phyloP scores from a whole-genome alignment of 2,329 filamentous ascomycete species.

The Blastomyces gilchristii region DNA sequence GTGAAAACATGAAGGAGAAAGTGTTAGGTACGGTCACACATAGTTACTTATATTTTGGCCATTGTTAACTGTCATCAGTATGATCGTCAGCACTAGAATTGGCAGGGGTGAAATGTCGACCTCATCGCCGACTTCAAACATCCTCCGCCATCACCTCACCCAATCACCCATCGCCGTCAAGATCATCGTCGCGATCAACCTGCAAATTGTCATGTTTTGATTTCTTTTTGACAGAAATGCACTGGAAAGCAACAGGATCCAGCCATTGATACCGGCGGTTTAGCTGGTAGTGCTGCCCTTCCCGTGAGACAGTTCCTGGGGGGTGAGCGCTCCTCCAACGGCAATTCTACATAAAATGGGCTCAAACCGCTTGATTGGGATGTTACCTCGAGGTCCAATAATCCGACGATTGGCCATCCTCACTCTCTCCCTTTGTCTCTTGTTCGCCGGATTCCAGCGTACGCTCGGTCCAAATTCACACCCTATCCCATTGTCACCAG shows the following conservation, averaged over 20 bases:
- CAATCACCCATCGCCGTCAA: background rate
- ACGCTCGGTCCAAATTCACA: background rate
- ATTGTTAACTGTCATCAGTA: too few species aligned
- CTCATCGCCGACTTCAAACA: background rate
- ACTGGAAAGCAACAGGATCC: background rate
- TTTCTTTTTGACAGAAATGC: background rate
- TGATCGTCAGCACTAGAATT: too few species aligned
- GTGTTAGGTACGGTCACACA: too few species aligned
- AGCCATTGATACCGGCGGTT: background rate
- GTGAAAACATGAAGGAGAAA: too few species aligned
- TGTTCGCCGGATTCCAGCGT: background rate
- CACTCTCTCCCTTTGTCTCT: background rate
- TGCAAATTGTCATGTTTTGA: background rate
- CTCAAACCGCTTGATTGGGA: background rate
- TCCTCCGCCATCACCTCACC: background rate
- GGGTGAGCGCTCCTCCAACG: background rate
- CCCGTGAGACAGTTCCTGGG: background rate
- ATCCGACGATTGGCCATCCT: background rate
- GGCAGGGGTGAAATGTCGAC: too few species aligned
- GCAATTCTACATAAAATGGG: background rate
- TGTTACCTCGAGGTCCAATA: background rate
- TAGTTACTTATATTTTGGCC: too few species aligned
- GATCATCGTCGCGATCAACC: background rate
- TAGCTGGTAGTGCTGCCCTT: background rate
- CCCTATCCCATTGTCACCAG: background rate